phyloP scores from a whole-genome alignment of 106 monocot species.

The Agapanthus africanus region DNA sequence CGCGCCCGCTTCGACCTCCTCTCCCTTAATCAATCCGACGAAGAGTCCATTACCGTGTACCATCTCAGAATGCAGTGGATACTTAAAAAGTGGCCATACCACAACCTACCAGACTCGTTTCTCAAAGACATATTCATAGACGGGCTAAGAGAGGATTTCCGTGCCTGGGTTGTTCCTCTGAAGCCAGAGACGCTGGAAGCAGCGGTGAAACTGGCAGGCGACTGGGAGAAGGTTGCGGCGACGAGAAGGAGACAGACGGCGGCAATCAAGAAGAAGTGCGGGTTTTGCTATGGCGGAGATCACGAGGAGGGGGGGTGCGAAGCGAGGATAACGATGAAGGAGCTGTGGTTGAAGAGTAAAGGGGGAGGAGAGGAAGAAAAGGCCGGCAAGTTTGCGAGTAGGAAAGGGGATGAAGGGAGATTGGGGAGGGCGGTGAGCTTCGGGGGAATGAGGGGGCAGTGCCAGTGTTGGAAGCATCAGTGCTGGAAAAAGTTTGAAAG shows the following conservation, averaged over 20 bases:
- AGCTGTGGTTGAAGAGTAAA: conserved; percentile 41
- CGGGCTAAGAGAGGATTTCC: conserved; percentile 53
- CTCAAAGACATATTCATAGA: conserved; percentile 64
- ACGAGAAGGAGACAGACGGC: conserved; percentile 11
- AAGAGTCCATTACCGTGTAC: conserved; percentile 19
- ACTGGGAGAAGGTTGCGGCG: conserved; percentile 49
- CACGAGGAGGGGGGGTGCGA: conserved; percentile 55
- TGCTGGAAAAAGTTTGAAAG: conserved; percentile 39
- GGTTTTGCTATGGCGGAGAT: conserved; percentile 52
- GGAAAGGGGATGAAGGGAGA: conserved; percentile 15
- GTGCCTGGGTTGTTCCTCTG: conserved; percentile 53
- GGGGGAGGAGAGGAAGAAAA: conserved; percentile 3
- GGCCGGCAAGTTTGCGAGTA: too few relatives aligned
- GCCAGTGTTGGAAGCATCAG: conserved; percentile 51
- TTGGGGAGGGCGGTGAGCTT: conserved; percentile 28
- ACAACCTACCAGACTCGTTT: conserved; percentile 52
- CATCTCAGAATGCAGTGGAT: conserved; percentile 30
- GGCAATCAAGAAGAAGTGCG: too few relatives aligned
- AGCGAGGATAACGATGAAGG: conserved; percentile 58
- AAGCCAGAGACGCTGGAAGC: conserved; percentile 50
- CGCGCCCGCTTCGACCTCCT: conserved; percentile 14
- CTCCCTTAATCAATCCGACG: conserved; percentile 14
- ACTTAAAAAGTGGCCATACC: conserved; percentile 65
- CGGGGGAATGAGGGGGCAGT: conserved; percentile 19
- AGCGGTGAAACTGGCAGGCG: conserved; percentile 48